A percentile compares a stretch with the other conserved stretches of the same genome.
Evolutionary conservation across 2,329 filamentous ascomycete species (phyloP).

Genomic region (Pseudogymnoascus pannorum): DNA sequence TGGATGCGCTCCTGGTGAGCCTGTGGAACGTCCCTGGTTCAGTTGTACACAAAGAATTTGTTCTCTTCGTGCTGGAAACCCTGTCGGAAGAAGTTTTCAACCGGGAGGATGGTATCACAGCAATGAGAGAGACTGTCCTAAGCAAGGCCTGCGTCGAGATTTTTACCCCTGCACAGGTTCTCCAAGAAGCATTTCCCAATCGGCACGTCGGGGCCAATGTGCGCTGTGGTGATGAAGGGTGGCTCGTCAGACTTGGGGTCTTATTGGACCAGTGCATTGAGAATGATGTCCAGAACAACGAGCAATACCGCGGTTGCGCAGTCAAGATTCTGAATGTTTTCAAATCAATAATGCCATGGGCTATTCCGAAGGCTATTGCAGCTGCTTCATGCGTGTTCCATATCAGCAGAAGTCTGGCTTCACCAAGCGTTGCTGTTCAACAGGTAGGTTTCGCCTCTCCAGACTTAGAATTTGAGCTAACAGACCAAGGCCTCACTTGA

Average conservation of each 20-base stretch:
- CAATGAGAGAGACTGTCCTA: constrained; percentile 72
- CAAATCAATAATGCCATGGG: constrained; percentile 76
- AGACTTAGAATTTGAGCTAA: not conserved
- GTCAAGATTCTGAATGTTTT: constrained; percentile 72
- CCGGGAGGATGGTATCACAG: constrained; percentile 79
- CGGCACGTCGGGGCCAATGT: constrained; percentile 57
- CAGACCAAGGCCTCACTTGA: constrained; percentile 62
- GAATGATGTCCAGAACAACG: constrained; percentile 55
- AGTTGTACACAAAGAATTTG: constrained; percentile 69
- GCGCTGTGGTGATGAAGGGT: constrained; percentile 74
- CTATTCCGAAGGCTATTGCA: constrained; percentile 73
- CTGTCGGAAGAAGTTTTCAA: constrained; percentile 92
- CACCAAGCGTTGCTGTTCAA: constrained; percentile 63
- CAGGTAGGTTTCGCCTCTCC: constrained; percentile 47
- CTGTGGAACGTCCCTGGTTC: constrained; percentile 69
- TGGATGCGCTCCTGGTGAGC: constrained; percentile 76
- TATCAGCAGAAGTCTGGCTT: constrained; percentile 64
- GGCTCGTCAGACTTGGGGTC: constrained; percentile 69
- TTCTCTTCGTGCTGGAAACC: constrained; percentile 81
- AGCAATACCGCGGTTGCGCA: constrained; percentile 61
- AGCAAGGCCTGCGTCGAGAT: constrained; percentile 91
- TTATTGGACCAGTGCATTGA: constrained; percentile 68
- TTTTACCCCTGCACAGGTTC: constrained; percentile 71
- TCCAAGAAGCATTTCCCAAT: constrained; percentile 68
- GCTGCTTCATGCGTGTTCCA: constrained; percentile 62